phyloP scores from a whole-genome alignment of 2,329 filamentous ascomycete genomes.

The Claviceps sorghi region DNA sequence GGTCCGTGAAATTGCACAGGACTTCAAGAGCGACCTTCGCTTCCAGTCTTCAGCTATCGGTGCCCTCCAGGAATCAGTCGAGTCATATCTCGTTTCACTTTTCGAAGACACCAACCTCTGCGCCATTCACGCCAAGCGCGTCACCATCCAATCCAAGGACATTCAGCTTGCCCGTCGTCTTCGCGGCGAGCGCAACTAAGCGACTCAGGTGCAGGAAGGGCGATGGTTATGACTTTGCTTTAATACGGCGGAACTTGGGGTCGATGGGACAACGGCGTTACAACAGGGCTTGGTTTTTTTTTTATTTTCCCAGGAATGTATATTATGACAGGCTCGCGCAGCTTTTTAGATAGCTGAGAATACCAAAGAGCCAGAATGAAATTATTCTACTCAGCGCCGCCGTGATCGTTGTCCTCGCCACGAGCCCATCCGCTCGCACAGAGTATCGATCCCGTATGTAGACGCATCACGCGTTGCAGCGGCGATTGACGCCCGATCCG shows the following conservation, averaged over 20 bases:
- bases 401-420: no score
- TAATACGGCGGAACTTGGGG: slow-evolving; percentile 22
- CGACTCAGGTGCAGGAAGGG: neutral
- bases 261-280: slow-evolving; percentile 32
- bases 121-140: slow-evolving; percentile 98
- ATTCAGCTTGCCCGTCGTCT: slow-evolving; percentile 94
- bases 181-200: slow-evolving; percentile 80
- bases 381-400: neutral
- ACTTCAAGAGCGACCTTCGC: slow-evolving; percentile 88
- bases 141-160: slow-evolving; percentile 95
- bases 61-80: slow-evolving; percentile 94
- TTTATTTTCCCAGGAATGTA: no score
- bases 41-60: slow-evolving; percentile 98
- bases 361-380: neutral
- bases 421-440: no score
- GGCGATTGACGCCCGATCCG: no score
- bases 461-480: no score
- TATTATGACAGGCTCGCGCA: slow-evolving; percentile 14
- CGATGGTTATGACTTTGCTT: slow-evolving; percentile 28
- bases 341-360: neutral
- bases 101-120: slow-evolving; percentile 98
- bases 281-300: slow-evolving; percentile 21
- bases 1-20: slow-evolving; percentile 88
- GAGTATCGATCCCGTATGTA: no score
- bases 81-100: slow-evolving; percentile 95